Conservation (phyloP, 768 basidiomycete genomes). For the Cantharellus anzutake region DNA sequence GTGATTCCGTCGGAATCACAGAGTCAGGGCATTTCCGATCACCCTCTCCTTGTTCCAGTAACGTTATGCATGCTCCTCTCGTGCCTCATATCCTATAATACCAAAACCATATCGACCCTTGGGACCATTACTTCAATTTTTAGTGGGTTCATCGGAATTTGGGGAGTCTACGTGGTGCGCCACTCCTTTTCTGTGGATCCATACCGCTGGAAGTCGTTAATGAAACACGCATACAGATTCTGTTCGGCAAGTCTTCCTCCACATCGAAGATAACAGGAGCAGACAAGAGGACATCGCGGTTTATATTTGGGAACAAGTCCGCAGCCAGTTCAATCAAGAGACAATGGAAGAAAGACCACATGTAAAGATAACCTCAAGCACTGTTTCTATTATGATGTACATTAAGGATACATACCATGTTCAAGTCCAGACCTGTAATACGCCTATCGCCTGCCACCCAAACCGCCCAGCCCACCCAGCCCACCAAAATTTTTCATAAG, state of each 20-base stretch:
- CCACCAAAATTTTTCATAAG: constrained; percentile 26
- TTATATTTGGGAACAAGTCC: constrained; percentile 57
- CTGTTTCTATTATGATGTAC: not conserved
- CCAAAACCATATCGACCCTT: constrained; percentile 31
- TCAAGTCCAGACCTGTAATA: not conserved
- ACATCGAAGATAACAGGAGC: constrained; percentile 59
- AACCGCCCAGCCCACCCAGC: constrained; percentile 29
- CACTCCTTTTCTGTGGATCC: not conserved
- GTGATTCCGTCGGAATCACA: not conserved
- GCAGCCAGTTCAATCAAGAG: constrained; percentile 46
- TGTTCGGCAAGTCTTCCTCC: constrained; percentile 30
- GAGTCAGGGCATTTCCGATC: not conserved
- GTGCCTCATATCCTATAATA: constrained; percentile 49
- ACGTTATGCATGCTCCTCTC: constrained; percentile 33
- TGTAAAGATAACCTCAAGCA: not conserved
- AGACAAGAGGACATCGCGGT: constrained; percentile 62
- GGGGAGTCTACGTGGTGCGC: constrained; percentile 57
- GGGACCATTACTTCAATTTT: constrained; percentile 31
- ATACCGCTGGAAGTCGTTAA: not conserved
- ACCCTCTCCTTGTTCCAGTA: constrained; percentile 43
- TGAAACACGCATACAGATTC: constrained; percentile 1
- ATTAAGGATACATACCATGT: not conserved
- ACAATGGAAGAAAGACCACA: constrained; percentile 29
- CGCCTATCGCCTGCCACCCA: constrained; percentile 22
- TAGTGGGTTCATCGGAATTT: constrained; percentile 34